These are phyloP conservation scores for Populus ilicifolia DNA, from an alignment of 345 rosid species.

Conservation along the genomic window DNA sequence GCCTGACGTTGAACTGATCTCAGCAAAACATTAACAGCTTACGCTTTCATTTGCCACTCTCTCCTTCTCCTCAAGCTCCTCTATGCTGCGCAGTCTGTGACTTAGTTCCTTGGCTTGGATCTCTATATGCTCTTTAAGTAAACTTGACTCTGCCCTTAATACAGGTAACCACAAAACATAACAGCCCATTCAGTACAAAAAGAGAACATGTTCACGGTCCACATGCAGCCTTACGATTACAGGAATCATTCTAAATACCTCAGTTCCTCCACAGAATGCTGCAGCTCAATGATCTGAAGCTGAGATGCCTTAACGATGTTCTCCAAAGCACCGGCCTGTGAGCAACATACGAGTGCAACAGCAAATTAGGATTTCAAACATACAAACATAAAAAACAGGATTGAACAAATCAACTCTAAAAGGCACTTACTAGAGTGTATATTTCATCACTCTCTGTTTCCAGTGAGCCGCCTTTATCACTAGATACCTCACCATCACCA, in stretches of 20 bases:
- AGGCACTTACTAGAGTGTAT: conserved; percentile 63
- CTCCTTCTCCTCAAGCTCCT: conserved; percentile 87
- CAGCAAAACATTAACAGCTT: conserved; percentile 25
- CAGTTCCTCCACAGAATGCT: conserved; percentile 69
- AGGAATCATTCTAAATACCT: conserved; percentile 42
- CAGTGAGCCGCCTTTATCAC: conserved; percentile 25
- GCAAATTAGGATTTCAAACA: conserved; percentile 5
- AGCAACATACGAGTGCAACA: conserved; percentile 9
- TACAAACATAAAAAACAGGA: background rate
- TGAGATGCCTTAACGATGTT: conserved; percentile 89
- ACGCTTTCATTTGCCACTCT: conserved; percentile 92
- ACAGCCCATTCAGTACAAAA: conserved; percentile 19
- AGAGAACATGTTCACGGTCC: background rate
- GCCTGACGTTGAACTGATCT: background rate
- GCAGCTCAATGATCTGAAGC: conserved; percentile 73
- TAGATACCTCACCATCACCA: conserved; percentile 36
- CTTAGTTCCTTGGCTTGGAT: conserved; percentile 74
- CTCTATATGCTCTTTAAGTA: conserved; percentile 64
- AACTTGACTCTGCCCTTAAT: conserved; percentile 75
- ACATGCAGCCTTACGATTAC: conserved; percentile 1
- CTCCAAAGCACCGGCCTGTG: conserved; percentile 93
- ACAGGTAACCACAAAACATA: conserved; percentile 22
- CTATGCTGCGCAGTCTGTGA: conserved; percentile 62
- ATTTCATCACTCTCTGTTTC: conserved; percentile 74
- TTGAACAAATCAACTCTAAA: background rate